Evolutionary conservation across 148 eudicot species (phyloP).

Genomic region (Bassia scoparia): DNA sequence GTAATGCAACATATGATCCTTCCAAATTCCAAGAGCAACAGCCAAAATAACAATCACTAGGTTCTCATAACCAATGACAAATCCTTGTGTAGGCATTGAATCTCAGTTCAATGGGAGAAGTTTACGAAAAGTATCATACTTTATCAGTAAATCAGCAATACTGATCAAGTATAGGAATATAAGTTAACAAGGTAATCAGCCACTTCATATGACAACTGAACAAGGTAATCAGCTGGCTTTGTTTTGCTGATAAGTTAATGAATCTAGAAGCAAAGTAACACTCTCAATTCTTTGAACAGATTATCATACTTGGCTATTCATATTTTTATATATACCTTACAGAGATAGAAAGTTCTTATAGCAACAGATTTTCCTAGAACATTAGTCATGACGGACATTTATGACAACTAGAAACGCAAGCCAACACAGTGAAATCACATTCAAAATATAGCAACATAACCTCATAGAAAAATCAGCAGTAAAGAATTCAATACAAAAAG

Average conservation of each 20-base stretch:
- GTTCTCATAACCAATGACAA: too few relatives aligned
- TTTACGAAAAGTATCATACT: neutral
- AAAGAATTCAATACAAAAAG: slow-evolving; percentile 1
- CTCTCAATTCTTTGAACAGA: neutral
- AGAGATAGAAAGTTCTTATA: neutral
- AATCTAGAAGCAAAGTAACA: neutral
- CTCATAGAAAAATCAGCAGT: neutral
- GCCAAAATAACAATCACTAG: too few relatives aligned
- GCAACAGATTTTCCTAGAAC: slow-evolving; percentile 3
- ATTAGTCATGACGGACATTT: neutral
- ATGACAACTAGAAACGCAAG: neutral
- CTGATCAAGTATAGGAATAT: neutral
- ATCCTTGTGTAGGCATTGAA: too few relatives aligned
- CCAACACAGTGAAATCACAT: neutral
- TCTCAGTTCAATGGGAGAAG: too few relatives aligned
- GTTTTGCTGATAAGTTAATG: neutral
- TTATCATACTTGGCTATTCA: neutral
- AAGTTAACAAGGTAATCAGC: too few relatives aligned
- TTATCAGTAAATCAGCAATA: neutral
- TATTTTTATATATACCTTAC: too few relatives aligned
- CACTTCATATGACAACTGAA: neutral
- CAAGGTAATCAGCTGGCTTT: too few relatives aligned
- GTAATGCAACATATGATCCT: neutral
- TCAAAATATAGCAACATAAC: neutral
- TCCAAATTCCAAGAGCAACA: too few relatives aligned